Evolutionary conservation across 306 rosid genomes (phyloP).

Genomic region (Trifolium repens): DNA sequence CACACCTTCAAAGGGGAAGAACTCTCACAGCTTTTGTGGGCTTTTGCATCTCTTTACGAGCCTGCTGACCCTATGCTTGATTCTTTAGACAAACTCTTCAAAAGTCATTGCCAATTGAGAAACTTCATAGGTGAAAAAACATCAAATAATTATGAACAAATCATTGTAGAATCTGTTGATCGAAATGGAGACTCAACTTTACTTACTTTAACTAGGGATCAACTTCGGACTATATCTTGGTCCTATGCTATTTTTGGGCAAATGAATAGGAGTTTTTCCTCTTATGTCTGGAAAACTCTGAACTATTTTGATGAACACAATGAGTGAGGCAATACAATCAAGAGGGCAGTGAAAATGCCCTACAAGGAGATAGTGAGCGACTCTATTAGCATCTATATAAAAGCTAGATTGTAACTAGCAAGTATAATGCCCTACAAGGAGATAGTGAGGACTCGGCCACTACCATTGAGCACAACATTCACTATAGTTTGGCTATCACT

Average conservation of each 20-base stretch:
- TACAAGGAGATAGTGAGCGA: no score
- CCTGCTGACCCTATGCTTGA: conserved; percentile 65
- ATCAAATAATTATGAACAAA: conserved; percentile 42
- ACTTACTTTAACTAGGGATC: conserved; percentile 70
- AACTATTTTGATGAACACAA: conserved; percentile 68
- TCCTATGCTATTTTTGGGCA: conserved; percentile 88
- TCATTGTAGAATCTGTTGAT: conserved; percentile 19
- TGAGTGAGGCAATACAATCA: no score
- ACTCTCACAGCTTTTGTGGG: conserved; percentile 92
- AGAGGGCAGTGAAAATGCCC: no score
- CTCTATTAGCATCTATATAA: no score
- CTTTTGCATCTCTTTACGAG: conserved; percentile 83
- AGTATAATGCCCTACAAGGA: no score
- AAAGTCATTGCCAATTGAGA: conserved; percentile 54
- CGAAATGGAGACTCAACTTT: conserved; percentile 48
- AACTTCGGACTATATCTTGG: conserved; percentile 85
- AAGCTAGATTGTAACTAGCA: no score
- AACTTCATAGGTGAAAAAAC: conserved; percentile 43
- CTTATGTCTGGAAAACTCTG: conserved; percentile 67
- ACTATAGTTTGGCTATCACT: no score
- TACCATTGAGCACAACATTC: no score
- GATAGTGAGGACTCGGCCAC: no score
- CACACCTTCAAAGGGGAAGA: conserved; percentile 87
- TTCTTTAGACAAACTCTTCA: conserved; percentile 65
- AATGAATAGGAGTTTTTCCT: conserved; percentile 68